Percentiles rank a stretch among this genome's conserved stretches.
Conservation (phyloP, 1,284 basidiomycete genomes). For the Ganoderma boninense region DNA sequence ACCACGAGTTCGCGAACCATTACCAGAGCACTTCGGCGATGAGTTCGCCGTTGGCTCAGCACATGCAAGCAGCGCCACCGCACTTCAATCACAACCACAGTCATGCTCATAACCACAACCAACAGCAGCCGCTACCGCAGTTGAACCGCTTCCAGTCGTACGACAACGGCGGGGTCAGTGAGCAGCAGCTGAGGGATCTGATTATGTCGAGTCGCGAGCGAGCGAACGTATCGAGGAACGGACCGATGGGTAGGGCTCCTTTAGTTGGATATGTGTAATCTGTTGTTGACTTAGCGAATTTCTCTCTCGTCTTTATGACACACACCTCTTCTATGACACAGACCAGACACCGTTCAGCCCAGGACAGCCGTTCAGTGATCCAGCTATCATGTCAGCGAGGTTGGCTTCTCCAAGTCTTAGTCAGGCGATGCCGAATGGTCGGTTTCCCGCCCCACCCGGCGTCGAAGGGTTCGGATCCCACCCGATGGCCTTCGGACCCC, state of each 20-base stretch:
- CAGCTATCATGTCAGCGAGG: slow-evolving; percentile 84
- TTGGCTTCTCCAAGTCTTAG: slow-evolving; percentile 53
- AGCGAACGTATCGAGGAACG: slow-evolving; percentile 45
- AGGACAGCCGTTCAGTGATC: slow-evolving; percentile 69
- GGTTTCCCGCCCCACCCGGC: slow-evolving; percentile 33
- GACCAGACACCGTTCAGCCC: slow-evolving; percentile 45
- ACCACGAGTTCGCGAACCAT: slow-evolving; percentile 45
- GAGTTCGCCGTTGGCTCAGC: slow-evolving; percentile 58
- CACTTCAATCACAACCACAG: slow-evolving; percentile 42
- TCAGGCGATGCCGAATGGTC: slow-evolving; percentile 36
- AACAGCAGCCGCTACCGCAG: slow-evolving; percentile 40
- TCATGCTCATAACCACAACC: slow-evolving; percentile 39
- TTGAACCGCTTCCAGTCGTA: slow-evolving; percentile 64
- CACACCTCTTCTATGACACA: slow-evolving; percentile 31
- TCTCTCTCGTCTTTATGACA: slow-evolving; percentile 31
- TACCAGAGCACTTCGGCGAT: slow-evolving; percentile 48
- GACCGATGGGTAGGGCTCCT: slow-evolving; percentile 58
- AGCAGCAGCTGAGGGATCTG: slow-evolving; percentile 77
- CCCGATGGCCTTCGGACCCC: slow-evolving; percentile 61
- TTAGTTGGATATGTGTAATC: slow-evolving; percentile 54
- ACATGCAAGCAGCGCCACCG: slow-evolving; percentile 49
- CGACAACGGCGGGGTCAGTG: slow-evolving; percentile 62
- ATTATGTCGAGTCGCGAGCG: slow-evolving; percentile 74
- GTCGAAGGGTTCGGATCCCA: slow-evolving; percentile 35
- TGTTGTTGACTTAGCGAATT: slow-evolving; percentile 44